phyloP scores from a whole-genome alignment of 805 yeast species.

The Barnettozyma siamensis region DNA sequence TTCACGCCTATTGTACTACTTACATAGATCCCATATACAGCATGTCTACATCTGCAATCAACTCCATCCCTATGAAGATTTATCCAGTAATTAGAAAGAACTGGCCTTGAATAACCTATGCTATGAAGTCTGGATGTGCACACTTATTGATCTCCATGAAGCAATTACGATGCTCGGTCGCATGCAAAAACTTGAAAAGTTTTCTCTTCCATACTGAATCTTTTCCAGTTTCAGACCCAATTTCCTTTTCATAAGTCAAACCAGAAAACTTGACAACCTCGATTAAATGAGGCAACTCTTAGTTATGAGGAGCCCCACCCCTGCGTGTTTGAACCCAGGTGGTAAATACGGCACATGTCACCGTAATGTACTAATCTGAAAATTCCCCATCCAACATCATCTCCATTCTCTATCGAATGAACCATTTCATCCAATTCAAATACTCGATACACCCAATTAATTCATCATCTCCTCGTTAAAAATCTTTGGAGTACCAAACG shows the following conservation, averaged over 20 bases:
- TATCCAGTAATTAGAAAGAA: no score
- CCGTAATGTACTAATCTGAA: constrained; percentile 51
- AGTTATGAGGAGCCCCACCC: constrained; percentile 28
- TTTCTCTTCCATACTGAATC: not conserved
- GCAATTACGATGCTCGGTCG: constrained; percentile 33
- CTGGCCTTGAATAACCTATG: not conserved
- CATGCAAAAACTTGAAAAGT: constrained; percentile 24
- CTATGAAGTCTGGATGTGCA: constrained; percentile 15
- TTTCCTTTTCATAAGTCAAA: not conserved
- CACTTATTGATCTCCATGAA: constrained; percentile 32
- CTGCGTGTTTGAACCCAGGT: constrained; percentile 34
- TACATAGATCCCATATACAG: no score
- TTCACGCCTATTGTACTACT: no score
- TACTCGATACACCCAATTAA: constrained; percentile 48
- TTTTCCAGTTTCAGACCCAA: not conserved
- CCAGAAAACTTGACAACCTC: constrained; percentile 15
- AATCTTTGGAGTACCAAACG: constrained; percentile 63
- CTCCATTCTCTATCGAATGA: constrained; percentile 13
- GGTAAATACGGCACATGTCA: constrained; percentile 61
- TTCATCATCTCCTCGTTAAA: constrained; percentile 47
- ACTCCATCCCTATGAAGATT: no score
- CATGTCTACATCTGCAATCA: no score
- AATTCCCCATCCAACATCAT: constrained; percentile 30
- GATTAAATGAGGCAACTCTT: constrained; percentile 33
- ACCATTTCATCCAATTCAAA: constrained; percentile 36